Percentiles rank a stretch among this genome's conserved stretches.
Evolutionary conservation across 2,329 filamentous ascomycete genomes (phyloP).

Genomic region (Neocucurbitaria cava): DNA sequence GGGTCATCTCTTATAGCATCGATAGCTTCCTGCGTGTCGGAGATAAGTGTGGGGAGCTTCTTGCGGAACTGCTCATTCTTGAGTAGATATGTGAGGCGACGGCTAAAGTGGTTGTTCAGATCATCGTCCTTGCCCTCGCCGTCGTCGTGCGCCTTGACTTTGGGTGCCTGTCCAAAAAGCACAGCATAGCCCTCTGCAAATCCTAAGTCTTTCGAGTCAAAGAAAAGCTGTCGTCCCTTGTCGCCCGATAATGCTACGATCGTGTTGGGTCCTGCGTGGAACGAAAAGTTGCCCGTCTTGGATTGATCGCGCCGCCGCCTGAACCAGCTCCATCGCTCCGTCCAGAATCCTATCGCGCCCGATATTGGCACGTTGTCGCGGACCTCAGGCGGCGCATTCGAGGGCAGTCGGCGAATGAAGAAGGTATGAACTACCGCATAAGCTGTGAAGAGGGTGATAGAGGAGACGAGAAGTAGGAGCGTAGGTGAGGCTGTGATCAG

Average conservation of each 20-base stretch:
- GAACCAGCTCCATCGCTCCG: slow-evolving; percentile 55
- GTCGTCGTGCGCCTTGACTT: slow-evolving; percentile 16
- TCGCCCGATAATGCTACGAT: slow-evolving; percentile 57
- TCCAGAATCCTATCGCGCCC: slow-evolving; percentile 57
- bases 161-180: slow-evolving; percentile 31
- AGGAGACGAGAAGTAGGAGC: slow-evolving; percentile 12
- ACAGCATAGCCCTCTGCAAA: slow-evolving; percentile 51
- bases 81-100: slow-evolving; percentile 27
- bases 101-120: slow-evolving; percentile 27
- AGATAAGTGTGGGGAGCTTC: slow-evolving; percentile 52
- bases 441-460: slow-evolving; percentile 12
- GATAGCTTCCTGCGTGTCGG: slow-evolving; percentile 49
- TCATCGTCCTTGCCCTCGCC: slow-evolving; percentile 18
- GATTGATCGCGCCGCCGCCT: slow-evolving; percentile 39
- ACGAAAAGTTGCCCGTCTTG: slow-evolving; percentile 56
- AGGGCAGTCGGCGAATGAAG: slow-evolving; percentile 26
- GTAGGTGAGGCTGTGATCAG: slow-evolving; percentile 13
- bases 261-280: slow-evolving; percentile 55
- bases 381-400: slow-evolving; percentile 29
- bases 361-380: slow-evolving; percentile 49
- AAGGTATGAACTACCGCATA: slow-evolving; percentile 21
- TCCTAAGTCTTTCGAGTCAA: slow-evolving; percentile 55
- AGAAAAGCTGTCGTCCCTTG: slow-evolving; percentile 53
- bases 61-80: slow-evolving; percentile 38
- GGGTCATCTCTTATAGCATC: slow-evolving; percentile 46